Conservation (phyloP, 495 filamentous ascomycete genomes). For the Hypoxylon trugodes region DNA sequence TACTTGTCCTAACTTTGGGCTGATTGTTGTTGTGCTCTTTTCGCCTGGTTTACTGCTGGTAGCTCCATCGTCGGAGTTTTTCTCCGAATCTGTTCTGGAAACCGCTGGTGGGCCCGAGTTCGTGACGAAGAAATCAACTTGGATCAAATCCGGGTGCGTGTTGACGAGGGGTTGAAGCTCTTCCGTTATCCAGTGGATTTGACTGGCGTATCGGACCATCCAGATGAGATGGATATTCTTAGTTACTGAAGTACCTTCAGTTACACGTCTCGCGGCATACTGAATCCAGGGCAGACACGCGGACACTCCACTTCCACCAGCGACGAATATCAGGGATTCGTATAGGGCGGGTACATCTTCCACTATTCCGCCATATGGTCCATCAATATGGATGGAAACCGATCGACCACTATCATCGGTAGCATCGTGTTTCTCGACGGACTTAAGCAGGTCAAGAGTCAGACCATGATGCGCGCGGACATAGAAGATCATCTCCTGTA, state of each 20-base stretch:
- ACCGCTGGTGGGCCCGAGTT: slow-evolving; percentile 10
- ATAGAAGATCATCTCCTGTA: slow-evolving; percentile 32
- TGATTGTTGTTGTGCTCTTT: slow-evolving; percentile 9
- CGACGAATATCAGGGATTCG: slow-evolving; percentile 77
- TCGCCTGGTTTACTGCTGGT: slow-evolving; percentile 12
- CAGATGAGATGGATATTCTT: slow-evolving; percentile 76
- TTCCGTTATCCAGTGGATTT: slow-evolving; percentile 34
- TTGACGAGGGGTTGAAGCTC: slow-evolving; percentile 20
- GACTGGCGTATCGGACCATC: slow-evolving; percentile 65
- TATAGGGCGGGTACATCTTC: slow-evolving; percentile 63
- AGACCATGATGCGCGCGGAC: slow-evolving; percentile 32
- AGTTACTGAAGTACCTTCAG: slow-evolving; percentile 73
- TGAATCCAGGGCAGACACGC: slow-evolving; percentile 76
- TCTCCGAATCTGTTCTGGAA: slow-evolving; percentile 17
- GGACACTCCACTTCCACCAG: slow-evolving; percentile 80
- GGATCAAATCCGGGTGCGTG: slow-evolving; percentile 27
- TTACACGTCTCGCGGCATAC: slow-evolving; percentile 75
- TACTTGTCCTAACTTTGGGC: slow-evolving; percentile 26
- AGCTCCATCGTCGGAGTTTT: slow-evolving; percentile 13
- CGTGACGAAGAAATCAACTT: slow-evolving; percentile 29
- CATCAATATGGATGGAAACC: slow-evolving; percentile 75
- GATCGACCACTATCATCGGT: slow-evolving; percentile 47
- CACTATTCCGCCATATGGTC: slow-evolving; percentile 80
- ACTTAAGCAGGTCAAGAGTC: slow-evolving; percentile 29
- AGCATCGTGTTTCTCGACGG: slow-evolving; percentile 23